phyloP scores from a whole-genome alignment of 2,329 filamentous ascomycete genomes.

The Epichloe elymi region DNA sequence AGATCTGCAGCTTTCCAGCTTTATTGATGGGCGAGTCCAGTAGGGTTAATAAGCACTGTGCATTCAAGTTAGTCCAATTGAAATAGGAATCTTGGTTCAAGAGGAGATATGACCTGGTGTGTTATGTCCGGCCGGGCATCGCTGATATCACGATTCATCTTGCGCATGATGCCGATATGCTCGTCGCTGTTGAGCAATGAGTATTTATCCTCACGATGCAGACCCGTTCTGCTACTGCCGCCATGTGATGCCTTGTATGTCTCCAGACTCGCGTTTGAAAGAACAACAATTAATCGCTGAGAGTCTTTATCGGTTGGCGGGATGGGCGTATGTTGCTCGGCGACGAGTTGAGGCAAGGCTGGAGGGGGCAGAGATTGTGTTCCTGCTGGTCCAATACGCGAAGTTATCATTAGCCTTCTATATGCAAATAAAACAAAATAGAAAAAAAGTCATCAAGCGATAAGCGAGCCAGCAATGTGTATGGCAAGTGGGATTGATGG shows the following conservation, averaged over 20 bases:
- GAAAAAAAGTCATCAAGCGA: not conserved
- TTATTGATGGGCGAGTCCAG: constrained; percentile 99
- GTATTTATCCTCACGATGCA: constrained; percentile 82
- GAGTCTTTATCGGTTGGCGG: constrained; percentile 78
- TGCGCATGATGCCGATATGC: constrained; percentile 97
- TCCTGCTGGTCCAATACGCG: constrained; percentile 32
- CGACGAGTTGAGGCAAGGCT: constrained; percentile 77
- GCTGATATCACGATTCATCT: constrained; percentile 98
- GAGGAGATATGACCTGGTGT: constrained; percentile 59
- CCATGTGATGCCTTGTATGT: constrained; percentile 87
- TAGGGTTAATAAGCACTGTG: constrained; percentile 85
- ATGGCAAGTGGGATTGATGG: not conserved
- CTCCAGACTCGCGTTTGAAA: constrained; percentile 94
- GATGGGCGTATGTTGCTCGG: constrained; percentile 83
- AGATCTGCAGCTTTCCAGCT: constrained; percentile 92
- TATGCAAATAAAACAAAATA: not conserved
- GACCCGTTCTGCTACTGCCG: constrained; percentile 47
- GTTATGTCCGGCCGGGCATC: constrained; percentile 96
- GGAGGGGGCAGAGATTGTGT: constrained; percentile 97
- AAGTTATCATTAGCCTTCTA: not conserved
- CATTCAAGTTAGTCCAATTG: constrained; percentile 28
- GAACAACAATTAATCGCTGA: constrained; percentile 82
- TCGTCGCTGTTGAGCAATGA: constrained; percentile 97
- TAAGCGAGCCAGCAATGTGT: not conserved
- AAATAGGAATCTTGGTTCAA: not conserved